Evolutionary conservation across 805 yeast genomes (phyloP).

Genomic region (Metschnikowia henanensis): DNA sequence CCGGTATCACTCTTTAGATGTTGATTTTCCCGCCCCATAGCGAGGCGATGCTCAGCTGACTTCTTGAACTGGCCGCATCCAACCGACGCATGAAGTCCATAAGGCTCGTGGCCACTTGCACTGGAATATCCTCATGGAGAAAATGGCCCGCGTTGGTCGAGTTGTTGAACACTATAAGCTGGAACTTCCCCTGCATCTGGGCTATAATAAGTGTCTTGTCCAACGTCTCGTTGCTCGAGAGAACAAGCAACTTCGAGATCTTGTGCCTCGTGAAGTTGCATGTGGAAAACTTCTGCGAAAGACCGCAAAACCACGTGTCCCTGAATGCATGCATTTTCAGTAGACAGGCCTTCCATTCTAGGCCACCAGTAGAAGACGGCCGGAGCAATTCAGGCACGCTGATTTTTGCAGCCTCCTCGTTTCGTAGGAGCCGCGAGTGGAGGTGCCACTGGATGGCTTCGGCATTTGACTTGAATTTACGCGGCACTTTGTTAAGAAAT

Average conservation of each 20-base stretch:
- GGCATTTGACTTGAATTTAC: slow-evolving; percentile 47
- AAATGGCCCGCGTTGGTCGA: slow-evolving; percentile 72
- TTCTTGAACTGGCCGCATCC: slow-evolving; percentile 33
- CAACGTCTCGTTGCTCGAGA: slow-evolving; percentile 88
- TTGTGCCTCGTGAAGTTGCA: slow-evolving; percentile 24
- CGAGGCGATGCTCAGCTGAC: slow-evolving; percentile 31
- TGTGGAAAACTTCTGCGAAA: slow-evolving; percentile 52
- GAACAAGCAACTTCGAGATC: slow-evolving; percentile 64
- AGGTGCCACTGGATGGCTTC: slow-evolving; percentile 85
- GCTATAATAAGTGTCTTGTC: slow-evolving; percentile 89
- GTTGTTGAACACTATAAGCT: slow-evolving; percentile 73
- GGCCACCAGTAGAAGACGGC: slow-evolving; percentile 11
- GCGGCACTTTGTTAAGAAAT: slow-evolving; percentile 70
- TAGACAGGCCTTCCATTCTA: slow-evolving; percentile 68
- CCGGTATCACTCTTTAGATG: too few species aligned
- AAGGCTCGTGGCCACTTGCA: slow-evolving; percentile 58
- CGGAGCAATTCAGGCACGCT: slow-evolving; percentile 75
- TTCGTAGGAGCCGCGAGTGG: slow-evolving; percentile 51
- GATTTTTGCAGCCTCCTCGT: slow-evolving; percentile 59
- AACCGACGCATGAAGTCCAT: slow-evolving; percentile 50
- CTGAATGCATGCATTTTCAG: slow-evolving; percentile 64
- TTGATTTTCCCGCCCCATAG: slow-evolving; percentile 37
- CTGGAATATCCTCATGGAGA: slow-evolving; percentile 89
- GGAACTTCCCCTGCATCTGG: slow-evolving; percentile 98
- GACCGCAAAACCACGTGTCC: slow-evolving; percentile 76